Evolutionary conservation across 352 stramenopile species (phyloP), one percentile per base, ranked within the genome.

Genomic region (Saprolegnia parasitica): DNA sequence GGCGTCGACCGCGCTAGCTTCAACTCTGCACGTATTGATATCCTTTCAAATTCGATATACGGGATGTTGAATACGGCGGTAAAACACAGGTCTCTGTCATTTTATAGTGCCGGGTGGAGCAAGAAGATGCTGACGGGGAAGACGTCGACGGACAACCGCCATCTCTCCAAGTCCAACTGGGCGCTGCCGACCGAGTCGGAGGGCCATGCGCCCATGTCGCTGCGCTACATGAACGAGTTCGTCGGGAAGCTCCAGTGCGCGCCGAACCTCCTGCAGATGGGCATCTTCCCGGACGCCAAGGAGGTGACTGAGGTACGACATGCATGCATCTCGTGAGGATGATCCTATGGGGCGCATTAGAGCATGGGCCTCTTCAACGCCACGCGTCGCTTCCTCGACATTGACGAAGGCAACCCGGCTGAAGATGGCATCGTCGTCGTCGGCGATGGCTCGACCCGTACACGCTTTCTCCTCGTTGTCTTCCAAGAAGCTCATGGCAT

Each of bases 331-430:
- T n/a, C n/a, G n/a, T n/a, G n/a, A n/a, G n/a, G n/a, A n/a, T n/a
- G n/a, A n/a, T n/a, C n/a, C n/a, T n/a, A n/a, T n/a, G n/a, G n/a
- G n/a, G n/a, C n/a, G n/a, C n/a, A n/a, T n/a, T 70, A 70, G 86
- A 94, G 81, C 67, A 94, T 94, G 86, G 86, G 80, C 1, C 70
- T 94, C 10, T 94, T 92, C 67, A 92, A 94, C 45, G 84, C 86
- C 3, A 81, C 90, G 24, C 80, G 86, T 47, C 39, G 39, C 15
- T 46, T 46, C 39, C 39, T 46, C 8, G 39, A 46, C 39, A 46
- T 46, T 15, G 39, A 46, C 39, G 39, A 46, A 15, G 39, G 39
- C 15, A 15, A 46, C 39, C 39, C 39, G 39, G 39, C 39, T 8
- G 39, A 8, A 46, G 81, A 94, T 61, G 86, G 84, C 24, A 89